Conservation (phyloP, 2,329 filamentous ascomycete genomes). For the Phialocephala subalpina region DNA sequence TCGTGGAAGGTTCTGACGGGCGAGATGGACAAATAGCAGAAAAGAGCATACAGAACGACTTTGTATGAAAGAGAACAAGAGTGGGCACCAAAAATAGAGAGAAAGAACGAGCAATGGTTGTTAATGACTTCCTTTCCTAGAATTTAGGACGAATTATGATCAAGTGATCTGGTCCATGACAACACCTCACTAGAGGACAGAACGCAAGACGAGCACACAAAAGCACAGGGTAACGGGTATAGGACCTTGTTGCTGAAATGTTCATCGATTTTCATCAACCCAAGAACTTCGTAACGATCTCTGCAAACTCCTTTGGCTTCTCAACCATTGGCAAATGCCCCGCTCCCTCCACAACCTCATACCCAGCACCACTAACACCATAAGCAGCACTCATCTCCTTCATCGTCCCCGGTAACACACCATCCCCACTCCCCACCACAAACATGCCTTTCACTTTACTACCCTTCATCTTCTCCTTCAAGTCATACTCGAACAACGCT, state of each 20-base stretch:
- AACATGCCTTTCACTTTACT: constrained; percentile 70
- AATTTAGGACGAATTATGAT: too few relatives aligned
- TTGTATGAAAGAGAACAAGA: too few relatives aligned
- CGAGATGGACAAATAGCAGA: too few relatives aligned
- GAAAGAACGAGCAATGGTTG: too few relatives aligned
- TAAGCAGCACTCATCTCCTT: constrained; percentile 70
- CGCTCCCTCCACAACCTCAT: constrained; percentile 72
- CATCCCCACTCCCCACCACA: constrained; percentile 77
- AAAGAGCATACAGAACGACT: too few relatives aligned
- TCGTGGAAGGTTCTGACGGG: too few relatives aligned
- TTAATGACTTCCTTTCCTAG: too few relatives aligned
- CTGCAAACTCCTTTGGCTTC: constrained; percentile 72
- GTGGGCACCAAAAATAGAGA: too few relatives aligned
- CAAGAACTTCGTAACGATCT: constrained; percentile 67
- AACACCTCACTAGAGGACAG: too few relatives aligned
- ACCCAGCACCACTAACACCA: constrained; percentile 61
- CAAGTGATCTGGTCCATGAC: too few relatives aligned
- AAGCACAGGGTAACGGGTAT: too few relatives aligned
- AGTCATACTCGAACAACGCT: constrained; percentile 76
- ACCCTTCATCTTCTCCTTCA: constrained; percentile 61
- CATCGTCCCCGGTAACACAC: constrained; percentile 81
- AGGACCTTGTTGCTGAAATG: neutral
- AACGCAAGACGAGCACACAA: too few relatives aligned
- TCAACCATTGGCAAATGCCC: constrained; percentile 90
- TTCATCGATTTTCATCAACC: constrained; percentile 3